Evolutionary conservation across 208 protist genomes (phyloP), one percentile per base, ranked within the genome.

Genomic region (Crithidia brevicula): DNA sequence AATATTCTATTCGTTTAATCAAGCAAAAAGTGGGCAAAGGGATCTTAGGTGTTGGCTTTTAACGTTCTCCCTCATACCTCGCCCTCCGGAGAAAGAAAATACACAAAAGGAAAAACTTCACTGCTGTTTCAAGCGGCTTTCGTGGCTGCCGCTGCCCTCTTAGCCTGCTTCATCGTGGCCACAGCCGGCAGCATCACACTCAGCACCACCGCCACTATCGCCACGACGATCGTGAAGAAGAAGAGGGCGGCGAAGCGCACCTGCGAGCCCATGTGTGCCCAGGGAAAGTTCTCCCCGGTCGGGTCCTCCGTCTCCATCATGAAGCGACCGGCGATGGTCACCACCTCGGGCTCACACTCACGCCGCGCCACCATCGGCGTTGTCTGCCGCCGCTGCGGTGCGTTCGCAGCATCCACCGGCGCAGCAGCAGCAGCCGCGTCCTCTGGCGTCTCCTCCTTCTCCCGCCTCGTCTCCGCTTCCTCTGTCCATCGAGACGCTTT

Each of bases 271-370:
- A 67, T 53, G 46, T 16, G 33, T 2, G 67, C 43, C 80, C 80
- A 85, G 6, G 80, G 80, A 27, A 85, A 85, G 33, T 79, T 15
- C 1, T 73, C 63, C 4, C 67, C 80, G 2, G 0, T 18, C 0
- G 67, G 67, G 53, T 85, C 80, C 43, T 36, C 62, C 33, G 53
- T 23, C 63, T 85, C 80, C 23, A 85, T 38, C 80, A 85, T 85
- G 50, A 80, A 85, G 43, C 70, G 63, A 16, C 80, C 80, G 8
- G 75, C 56, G 25, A 82, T 67, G 40, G 64, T 75, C 16, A 74
- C 6, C 23, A 78, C 61, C 3, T 76, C 50, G 9, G 74, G 74
- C 20, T 64, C 30, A 46, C 54, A 81, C 47, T 31, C 67, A 9
- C 38, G 62, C 4, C 38, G 49, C 31, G 63, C 64, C 25, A 85